Percentiles rank a stretch among this genome's conserved stretches.
phyloP scores from a whole-genome alignment of 352 stramenopile genomes.

The Pythium volutum region DNA sequence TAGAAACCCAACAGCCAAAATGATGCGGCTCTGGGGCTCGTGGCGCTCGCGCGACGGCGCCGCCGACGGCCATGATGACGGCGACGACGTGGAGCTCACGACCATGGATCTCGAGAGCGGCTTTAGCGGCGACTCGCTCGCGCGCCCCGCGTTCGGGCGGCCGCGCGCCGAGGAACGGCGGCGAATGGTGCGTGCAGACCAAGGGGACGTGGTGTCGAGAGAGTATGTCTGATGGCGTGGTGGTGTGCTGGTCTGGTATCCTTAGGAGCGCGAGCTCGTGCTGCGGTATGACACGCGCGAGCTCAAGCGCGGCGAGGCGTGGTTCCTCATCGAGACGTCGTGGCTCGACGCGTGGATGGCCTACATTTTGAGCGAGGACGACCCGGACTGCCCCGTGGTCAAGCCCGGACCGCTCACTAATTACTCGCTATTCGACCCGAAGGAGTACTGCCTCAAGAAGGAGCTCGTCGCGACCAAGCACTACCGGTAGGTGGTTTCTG shows the following conservation, averaged over 20 bases:
- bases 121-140: conserved; percentile 9
- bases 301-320: conserved; percentile 65
- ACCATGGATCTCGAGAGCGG: conserved; percentile 29
- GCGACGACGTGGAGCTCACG: conserved; percentile 20
- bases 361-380: conserved; percentile 67
- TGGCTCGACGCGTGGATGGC: conserved; percentile 83
- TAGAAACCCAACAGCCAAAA: conserved; percentile 1
- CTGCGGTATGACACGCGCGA: conserved; percentile 63
- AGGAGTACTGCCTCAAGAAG: conserved; percentile 61
- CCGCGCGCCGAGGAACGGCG: conserved; percentile 30
- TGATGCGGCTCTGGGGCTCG: conserved; percentile 27
- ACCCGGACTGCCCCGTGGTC: conserved; percentile 42
- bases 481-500: conserved; percentile 42
- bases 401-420: conserved; percentile 67
- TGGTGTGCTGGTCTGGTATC: not conserved
- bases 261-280: conserved; percentile 62
- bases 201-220: not conserved
- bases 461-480: conserved; percentile 59
- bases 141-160: conserved; percentile 18
- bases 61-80: conserved; percentile 11
- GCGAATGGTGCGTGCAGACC: conserved; percentile 14
- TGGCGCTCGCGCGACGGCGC: conserved; percentile 17
- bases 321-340: conserved; percentile 72
- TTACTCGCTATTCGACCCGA: conserved; percentile 68
- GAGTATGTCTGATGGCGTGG: not conserved